Evolutionary conservation across 2,329 filamentous ascomycete species (phyloP).

Genomic region (Tolypocladium pustulatum): DNA sequence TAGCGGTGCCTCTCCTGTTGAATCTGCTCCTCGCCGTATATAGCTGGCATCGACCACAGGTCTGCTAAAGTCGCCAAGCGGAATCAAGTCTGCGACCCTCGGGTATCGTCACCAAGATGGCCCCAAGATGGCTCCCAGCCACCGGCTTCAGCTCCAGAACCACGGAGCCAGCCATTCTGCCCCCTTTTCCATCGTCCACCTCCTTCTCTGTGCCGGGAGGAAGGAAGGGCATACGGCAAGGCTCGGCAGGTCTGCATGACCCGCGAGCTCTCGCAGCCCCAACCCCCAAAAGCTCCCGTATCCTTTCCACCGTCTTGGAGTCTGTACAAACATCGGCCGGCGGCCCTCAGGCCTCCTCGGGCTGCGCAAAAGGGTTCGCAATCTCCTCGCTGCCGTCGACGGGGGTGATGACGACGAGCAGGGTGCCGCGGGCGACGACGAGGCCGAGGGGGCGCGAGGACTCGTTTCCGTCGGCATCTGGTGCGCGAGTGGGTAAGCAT

Average conservation of each 20-base stretch:
- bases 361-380: constrained; percentile 78
- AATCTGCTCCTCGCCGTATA: background rate
- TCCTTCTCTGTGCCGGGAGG: background rate
- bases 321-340: background rate
- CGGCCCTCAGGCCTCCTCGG: constrained; percentile 47
- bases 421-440: constrained; percentile 81
- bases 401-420: constrained; percentile 86
- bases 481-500: background rate
- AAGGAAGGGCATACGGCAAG: background rate
- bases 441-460: constrained; percentile 71
- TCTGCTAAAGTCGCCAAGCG: background rate
- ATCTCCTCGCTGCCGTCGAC: constrained; percentile 94
- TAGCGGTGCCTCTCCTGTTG: background rate
- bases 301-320: background rate
- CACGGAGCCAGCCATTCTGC: background rate
- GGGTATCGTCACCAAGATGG: background rate
- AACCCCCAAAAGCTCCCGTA: background rate
- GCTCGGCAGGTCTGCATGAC: background rate
- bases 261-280: background rate
- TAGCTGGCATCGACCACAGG: background rate
- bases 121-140: background rate
- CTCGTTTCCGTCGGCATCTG: constrained; percentile 93
- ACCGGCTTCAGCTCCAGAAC: background rate
- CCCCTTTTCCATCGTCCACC: background rate
- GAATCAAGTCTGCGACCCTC: background rate